A percentile compares a stretch with the other conserved stretches of the same genome.
Evolutionary conservation across 106 monocot species (phyloP).

Genomic region (Xerophyta viscosa): DNA sequence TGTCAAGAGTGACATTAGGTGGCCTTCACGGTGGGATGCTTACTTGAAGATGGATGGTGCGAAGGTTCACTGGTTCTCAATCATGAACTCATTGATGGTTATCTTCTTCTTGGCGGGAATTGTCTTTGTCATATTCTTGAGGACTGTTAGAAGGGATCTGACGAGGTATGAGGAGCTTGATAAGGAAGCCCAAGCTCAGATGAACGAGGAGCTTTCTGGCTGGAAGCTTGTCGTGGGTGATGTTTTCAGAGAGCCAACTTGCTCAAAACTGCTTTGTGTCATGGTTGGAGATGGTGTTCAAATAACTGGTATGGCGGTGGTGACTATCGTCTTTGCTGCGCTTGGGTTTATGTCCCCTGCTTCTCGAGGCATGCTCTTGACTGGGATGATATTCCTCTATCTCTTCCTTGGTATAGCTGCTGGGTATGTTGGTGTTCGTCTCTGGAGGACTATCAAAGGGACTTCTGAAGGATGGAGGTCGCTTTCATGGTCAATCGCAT

Average conservation of each 20-base stretch:
- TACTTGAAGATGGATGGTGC: conserved; percentile 67
- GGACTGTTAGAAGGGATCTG: conserved; percentile 58
- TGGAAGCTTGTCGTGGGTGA: conserved; percentile 71
- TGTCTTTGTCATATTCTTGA: conserved; percentile 57
- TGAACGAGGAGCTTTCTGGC: conserved; percentile 62
- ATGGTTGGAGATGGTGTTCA: conserved; percentile 71
- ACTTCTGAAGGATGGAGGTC: conserved; percentile 50
- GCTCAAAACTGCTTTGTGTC: conserved; percentile 46
- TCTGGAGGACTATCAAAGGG: conserved; percentile 63
- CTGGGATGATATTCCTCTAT: conserved; percentile 68
- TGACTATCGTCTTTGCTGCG: conserved; percentile 53
- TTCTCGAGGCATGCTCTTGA: conserved; percentile 64
- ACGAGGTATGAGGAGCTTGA: conserved; percentile 61
- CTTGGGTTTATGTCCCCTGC: conserved; percentile 70
- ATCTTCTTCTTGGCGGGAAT: conserved; percentile 65
- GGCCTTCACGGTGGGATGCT: conserved; percentile 77
- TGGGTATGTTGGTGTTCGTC: conserved; percentile 47
- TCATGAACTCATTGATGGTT: conserved; percentile 69
- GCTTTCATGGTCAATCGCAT: conserved; percentile 51
- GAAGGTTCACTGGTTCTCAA: conserved; percentile 64
- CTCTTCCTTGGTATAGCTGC: conserved; percentile 45
- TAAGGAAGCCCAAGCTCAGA: conserved; percentile 56
- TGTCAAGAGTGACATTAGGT: conserved; percentile 42
- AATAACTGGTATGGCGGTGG: conserved; percentile 52
- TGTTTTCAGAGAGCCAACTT: conserved; percentile 62